Percentiles rank a stretch among this genome's conserved stretches.
phyloP scores from a whole-genome alignment of 768 basidiomycete genomes.

The Termitomyces sp. region DNA sequence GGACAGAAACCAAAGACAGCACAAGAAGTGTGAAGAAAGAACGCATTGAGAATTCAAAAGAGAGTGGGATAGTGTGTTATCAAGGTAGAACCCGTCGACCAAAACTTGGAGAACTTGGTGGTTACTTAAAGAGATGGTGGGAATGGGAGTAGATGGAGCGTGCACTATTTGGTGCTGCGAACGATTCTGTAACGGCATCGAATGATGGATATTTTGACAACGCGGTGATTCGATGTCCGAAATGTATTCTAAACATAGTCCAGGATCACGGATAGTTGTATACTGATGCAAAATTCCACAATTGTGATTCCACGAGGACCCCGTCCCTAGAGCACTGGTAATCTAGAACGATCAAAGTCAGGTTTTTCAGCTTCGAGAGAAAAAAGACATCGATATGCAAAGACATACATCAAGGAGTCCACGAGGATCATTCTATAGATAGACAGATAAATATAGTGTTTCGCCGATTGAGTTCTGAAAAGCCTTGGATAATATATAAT shows the following conservation, averaged over 20 bases:
- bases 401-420: not conserved
- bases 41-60: constrained; percentile 5
- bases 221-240: not conserved
- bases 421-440: not conserved
- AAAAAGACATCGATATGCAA: not conserved
- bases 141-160: not conserved
- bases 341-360: too few species aligned
- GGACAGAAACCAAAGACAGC: constrained; percentile 4
- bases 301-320: not conserved
- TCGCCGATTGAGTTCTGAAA: not conserved
- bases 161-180: not conserved
- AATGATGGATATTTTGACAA: not conserved
- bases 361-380: not conserved
- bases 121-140: not conserved
- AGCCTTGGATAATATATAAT: not conserved
- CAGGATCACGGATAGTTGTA: not conserved
- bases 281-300: not conserved
- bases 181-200: not conserved
- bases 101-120: not conserved
- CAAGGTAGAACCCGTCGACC: not conserved
- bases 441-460: too few species aligned
- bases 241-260: not conserved
- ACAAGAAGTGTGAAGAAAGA: constrained; percentile 4
- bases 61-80: not conserved
- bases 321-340: not conserved